Evolutionary conservation across 768 basidiomycete species (phyloP).

Genomic region (Phaffia tasmanica): DNA sequence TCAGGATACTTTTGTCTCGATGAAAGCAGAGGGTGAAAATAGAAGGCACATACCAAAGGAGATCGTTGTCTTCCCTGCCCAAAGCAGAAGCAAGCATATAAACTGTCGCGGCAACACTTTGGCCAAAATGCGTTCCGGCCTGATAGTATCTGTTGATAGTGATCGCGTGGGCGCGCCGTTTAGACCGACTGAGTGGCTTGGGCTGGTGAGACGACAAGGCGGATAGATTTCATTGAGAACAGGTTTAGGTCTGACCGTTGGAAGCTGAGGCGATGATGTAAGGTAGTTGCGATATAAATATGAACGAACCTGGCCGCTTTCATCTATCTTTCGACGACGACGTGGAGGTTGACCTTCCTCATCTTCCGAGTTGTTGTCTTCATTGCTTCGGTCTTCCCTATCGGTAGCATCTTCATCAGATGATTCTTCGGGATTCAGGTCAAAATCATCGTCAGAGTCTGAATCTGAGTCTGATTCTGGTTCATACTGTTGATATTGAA

Average conservation of each 20-base stretch:
- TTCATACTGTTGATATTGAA: conserved; percentile 49
- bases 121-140: conserved; percentile 74
- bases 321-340: conserved; percentile 19
- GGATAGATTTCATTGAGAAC: neutral
- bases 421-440: conserved; percentile 33
- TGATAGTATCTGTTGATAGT: conserved; percentile 69
- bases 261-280: neutral
- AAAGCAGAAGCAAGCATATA: conserved; percentile 83
- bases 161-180: conserved; percentile 3
- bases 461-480: conserved; percentile 59
- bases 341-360: conserved; percentile 23
- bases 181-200: conserved; percentile 18
- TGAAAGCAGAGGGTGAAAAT: neutral
- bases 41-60: conserved; percentile 60
- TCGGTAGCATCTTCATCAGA: conserved; percentile 34
- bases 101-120: conserved; percentile 76
- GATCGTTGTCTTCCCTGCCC: conserved; percentile 83
- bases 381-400: conserved; percentile 30
- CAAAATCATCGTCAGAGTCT: conserved; percentile 44
- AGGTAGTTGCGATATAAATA: neutral
- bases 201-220: conserved; percentile 4
- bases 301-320: conserved; percentile 7
- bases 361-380: conserved; percentile 32
- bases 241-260: conserved; percentile 21
- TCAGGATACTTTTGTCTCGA: neutral